Evolutionary conservation across 148 eudicot genomes (phyloP).

Genomic region (Diospyros lotus): DNA sequence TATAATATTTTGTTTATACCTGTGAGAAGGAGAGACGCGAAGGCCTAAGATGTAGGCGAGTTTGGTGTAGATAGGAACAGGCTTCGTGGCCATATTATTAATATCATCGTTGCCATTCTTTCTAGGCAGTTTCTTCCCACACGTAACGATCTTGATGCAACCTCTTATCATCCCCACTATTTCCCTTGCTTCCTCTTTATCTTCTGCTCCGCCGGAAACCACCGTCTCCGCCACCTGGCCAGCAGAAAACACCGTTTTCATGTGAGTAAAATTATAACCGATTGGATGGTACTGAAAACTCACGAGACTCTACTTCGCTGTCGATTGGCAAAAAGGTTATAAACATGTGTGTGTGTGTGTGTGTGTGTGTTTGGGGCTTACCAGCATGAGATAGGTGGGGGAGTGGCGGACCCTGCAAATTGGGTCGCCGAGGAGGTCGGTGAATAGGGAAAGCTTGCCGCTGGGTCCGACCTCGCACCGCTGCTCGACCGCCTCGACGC

Average conservation of each 20-base stretch:
- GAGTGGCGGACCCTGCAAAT: constrained; percentile 86
- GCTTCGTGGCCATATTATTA: background rate
- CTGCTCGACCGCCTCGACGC: constrained; percentile 67
- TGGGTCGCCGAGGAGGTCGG: constrained; percentile 90
- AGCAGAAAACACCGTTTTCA: background rate
- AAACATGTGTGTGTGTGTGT: too few relatives aligned
- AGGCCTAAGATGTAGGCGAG: constrained; percentile 89
- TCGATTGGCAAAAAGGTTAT: too few relatives aligned
- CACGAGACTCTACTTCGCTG: too few relatives aligned
- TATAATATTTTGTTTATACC: constrained; percentile 26
- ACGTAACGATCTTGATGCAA: constrained; percentile 84
- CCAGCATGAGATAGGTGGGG: constrained; percentile 92
- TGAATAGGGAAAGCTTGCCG: constrained; percentile 60
- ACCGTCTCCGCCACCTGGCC: constrained; percentile 68
- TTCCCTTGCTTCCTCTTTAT: constrained; percentile 26
- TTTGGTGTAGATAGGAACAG: constrained; percentile 57
- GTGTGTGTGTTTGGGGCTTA: constrained; percentile 1
- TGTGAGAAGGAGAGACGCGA: constrained; percentile 75
- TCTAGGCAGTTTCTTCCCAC: constrained; percentile 50
- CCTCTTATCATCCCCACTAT: constrained; percentile 93
- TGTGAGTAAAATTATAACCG: background rate
- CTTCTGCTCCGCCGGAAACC: constrained; percentile 20
- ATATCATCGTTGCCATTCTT: constrained; percentile 14
- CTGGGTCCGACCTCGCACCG: constrained; percentile 81
- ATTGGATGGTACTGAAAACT: too few relatives aligned